phyloP scores from a whole-genome alignment of 73 alveolate species.

The Uronychia binucleata region DNA sequence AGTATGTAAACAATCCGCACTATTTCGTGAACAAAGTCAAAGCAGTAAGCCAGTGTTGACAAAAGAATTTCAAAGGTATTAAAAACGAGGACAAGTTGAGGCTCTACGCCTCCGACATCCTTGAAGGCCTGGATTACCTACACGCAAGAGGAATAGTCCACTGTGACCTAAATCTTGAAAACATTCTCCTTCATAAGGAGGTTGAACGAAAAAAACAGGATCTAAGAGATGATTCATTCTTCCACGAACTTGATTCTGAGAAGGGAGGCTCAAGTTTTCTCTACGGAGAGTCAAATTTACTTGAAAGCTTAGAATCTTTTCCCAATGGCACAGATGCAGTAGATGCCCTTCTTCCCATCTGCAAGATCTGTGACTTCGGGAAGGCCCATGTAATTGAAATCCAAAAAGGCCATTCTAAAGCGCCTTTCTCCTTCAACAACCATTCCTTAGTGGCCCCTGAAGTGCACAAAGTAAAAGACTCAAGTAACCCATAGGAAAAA shows the following conservation, averaged over 20 bases:
- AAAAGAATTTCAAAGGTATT: slow-evolving; percentile 20
- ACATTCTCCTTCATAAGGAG: slow-evolving; percentile 62
- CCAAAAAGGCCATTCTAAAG: slow-evolving; percentile 28
- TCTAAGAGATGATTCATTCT: not conserved
- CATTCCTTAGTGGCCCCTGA: slow-evolving; percentile 74
- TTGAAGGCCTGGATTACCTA: slow-evolving; percentile 68
- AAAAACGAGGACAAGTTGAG: slow-evolving; percentile 58
- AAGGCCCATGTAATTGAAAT: slow-evolving; percentile 43
- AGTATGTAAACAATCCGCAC: slow-evolving; percentile 58
- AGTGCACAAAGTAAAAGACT: slow-evolving; percentile 19
- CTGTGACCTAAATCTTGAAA: slow-evolving; percentile 76
- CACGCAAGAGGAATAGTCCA: slow-evolving; percentile 77
- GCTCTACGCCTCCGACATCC: slow-evolving; percentile 52
- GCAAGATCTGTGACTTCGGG: slow-evolving; percentile 86
- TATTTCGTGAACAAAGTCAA: slow-evolving; percentile 57
- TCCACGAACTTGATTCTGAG: too few relatives aligned
- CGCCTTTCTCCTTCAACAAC: not conserved
- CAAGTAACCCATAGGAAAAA: not conserved
- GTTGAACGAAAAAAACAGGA: slow-evolving; percentile 56
- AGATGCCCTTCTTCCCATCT: slow-evolving; percentile 36
- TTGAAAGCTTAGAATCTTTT: too few relatives aligned
- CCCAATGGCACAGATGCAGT: not conserved
- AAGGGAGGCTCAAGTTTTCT: too few relatives aligned
- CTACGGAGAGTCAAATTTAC: too few relatives aligned
- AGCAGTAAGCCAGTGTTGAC: not conserved